Base-by-base conservation (phyloP, 108 stramenopile species). In the Cyclotella choctawhatcheeana region DNA sequence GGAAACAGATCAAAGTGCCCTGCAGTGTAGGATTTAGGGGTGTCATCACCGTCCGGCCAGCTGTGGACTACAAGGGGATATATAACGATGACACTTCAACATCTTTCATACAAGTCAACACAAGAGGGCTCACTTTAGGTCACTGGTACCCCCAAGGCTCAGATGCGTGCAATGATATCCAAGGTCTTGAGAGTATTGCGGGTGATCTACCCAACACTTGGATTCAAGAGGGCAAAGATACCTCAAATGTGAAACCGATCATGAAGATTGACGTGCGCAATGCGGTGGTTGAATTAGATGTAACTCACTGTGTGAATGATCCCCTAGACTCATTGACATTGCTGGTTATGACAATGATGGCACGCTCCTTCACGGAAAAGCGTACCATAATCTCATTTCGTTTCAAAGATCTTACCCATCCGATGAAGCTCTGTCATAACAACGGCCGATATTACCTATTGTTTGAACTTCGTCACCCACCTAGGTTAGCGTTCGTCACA, bases 101-200 rank as follows among this genome's bases (percentile, higher is more conserved):
- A 18, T 50, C 63, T 32, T 14, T 21, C 22, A 58, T 73, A 3
- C 30, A 50, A 34, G 32, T 73, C 1, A 40, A 52, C 21, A 58
- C 62, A 17, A 52, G 20, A 33, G 35, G 47, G 32, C 63, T 73
- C 7, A 21, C 33, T 0, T 24, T 73, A 1, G 72, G 72, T 14
- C 51, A 73, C 53, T 73, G 52, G 48, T 73, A 22, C 53, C 72
- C 72, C 12, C 30, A 5, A 20, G 72, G 43, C 6, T 43, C 22
- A 44, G 59, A 61, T 61, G 59, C 7, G 24, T 61, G 59, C 13
- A 25, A 5, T 26, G 8, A 61, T 20, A 18, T 61, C 27, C 59
- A 34, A 1, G 59, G 59, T 16, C 37, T 40, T 37, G 59, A 40
- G 3, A 26, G 30, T 43, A 1, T 61, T 43, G 59, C 34, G 3